phyloP scores from a whole-genome alignment of 371 early-diverging fungal species.

The Syncephalastrum contaminatum region DNA sequence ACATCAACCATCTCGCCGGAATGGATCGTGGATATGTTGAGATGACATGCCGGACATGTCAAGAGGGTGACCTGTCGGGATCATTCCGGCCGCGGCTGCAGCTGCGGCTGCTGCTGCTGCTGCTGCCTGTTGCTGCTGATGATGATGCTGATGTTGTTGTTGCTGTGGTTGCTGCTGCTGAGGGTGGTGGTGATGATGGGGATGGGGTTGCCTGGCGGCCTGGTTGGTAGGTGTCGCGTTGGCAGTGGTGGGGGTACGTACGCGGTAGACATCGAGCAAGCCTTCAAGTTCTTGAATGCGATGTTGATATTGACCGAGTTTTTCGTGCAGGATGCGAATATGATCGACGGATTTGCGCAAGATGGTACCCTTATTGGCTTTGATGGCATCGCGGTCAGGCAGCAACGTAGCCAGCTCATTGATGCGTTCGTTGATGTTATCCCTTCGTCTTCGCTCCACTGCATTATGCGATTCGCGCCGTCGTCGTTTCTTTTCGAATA shows the following conservation, averaged over 20 bases:
- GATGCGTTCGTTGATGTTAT: conserved; percentile 96
- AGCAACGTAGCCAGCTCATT: conserved; percentile 35
- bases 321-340: conserved; percentile 67
- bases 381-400: conserved; percentile 56
- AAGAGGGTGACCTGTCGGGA: conserved; percentile 32
- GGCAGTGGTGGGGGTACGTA: conserved; percentile 9
- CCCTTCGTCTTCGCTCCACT: conserved; percentile 90
- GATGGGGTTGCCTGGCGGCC: background rate
- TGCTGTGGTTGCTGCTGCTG: conserved; percentile 4
- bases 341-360: conserved; percentile 89
- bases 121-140: conserved; percentile 7
- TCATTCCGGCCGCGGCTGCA: conserved; percentile 18
- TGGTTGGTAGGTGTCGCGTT: conserved; percentile 1
- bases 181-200: too few relatives aligned
- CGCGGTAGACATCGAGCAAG: conserved; percentile 28
- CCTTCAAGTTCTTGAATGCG: conserved; percentile 74
- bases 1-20: conserved; percentile 23
- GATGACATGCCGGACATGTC: conserved; percentile 21
- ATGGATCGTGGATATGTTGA: conserved; percentile 16
- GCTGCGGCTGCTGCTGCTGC: conserved; percentile 11
- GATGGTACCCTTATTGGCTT: conserved; percentile 80
- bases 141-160: conserved; percentile 8
- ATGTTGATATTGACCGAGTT: conserved; percentile 50
- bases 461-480: conserved; percentile 43
- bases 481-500: conserved; percentile 42